These are phyloP conservation scores for Escallonia rubra DNA, from an alignment of 129 eudicot genomes.

Conservation along the genomic window DNA sequence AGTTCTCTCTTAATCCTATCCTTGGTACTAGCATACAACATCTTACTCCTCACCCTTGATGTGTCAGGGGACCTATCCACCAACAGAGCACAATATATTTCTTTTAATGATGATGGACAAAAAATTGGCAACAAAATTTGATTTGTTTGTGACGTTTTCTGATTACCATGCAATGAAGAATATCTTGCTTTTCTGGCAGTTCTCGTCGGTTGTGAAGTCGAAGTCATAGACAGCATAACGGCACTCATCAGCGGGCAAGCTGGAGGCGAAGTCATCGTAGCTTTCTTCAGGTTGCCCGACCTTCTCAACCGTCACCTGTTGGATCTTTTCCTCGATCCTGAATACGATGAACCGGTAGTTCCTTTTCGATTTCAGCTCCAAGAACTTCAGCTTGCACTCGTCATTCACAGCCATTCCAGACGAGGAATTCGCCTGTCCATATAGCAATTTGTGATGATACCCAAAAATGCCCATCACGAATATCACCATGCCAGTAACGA, in stretches of 20 bases:
- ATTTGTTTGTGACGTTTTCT: neutral
- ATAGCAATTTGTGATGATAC: too few relatives aligned
- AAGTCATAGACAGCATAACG: conserved; percentile 50
- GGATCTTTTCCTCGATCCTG: conserved; percentile 37
- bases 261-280: conserved; percentile 28
- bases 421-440: conserved; percentile 30
- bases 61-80: conserved; percentile 37
- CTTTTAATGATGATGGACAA: too few relatives aligned
- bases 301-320: conserved; percentile 44
- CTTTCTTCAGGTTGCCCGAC: conserved; percentile 29
- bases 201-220: conserved; percentile 36
- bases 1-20: conserved; percentile 49
- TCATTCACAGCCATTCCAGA: conserved; percentile 39
- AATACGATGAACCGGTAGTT: conserved; percentile 42
- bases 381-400: conserved; percentile 35
- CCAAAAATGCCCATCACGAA: neutral
- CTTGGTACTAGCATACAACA: conserved; percentile 47
- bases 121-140: neutral
- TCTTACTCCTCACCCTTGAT: conserved; percentile 48
- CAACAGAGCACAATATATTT: too few relatives aligned
- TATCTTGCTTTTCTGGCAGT: conserved; percentile 46
- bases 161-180: conserved; percentile 41
- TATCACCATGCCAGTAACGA: neutral
- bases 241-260: conserved; percentile 46
- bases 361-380: conserved; percentile 39